Conservation (phyloP, 768 basidiomycete species). For the Lactarius quietus region DNA sequence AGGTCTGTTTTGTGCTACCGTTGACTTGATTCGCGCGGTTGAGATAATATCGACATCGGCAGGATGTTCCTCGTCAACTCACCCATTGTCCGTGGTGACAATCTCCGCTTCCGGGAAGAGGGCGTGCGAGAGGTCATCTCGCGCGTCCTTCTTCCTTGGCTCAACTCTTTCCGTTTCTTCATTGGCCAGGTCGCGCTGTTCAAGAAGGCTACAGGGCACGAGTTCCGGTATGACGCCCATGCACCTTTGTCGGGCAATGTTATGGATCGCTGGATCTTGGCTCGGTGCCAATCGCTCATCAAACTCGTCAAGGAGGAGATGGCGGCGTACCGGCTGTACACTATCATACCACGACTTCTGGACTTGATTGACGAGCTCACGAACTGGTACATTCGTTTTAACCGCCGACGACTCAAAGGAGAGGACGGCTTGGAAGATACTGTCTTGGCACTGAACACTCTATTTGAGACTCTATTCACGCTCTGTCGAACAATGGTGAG, state of each 20-base stretch:
- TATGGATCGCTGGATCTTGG: constrained; percentile 99
- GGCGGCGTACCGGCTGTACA: constrained; percentile 96
- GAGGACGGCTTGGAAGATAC: constrained; percentile 91
- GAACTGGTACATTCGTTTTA: constrained; percentile 99
- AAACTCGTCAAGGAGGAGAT: constrained; percentile 89
- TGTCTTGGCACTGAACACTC: constrained; percentile 81
- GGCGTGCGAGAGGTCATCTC: constrained; percentile 96
- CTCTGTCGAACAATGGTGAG: constrained; percentile 92
- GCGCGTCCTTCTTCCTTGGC: constrained; percentile 95
- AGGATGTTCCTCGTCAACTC: constrained; percentile 99
- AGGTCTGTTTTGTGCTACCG: constrained; percentile 45
- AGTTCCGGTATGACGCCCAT: constrained; percentile 86
- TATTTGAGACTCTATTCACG: constrained; percentile 94
- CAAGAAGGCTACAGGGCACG: constrained; percentile 71
- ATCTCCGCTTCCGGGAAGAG: constrained; percentile 95
- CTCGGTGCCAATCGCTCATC: constrained; percentile 96
- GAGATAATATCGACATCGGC: neutral
- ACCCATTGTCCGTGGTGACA: constrained; percentile 96
- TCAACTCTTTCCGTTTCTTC: constrained; percentile 99
- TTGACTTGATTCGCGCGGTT: neutral
- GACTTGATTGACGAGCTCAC: constrained; percentile 94
- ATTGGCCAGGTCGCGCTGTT: constrained; percentile 87
- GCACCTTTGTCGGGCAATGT: constrained; percentile 83
- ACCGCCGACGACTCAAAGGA: constrained; percentile 92
- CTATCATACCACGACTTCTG: constrained; percentile 91